Conservation (phyloP, 106 monocot genomes). For the Allium sativum region DNA sequence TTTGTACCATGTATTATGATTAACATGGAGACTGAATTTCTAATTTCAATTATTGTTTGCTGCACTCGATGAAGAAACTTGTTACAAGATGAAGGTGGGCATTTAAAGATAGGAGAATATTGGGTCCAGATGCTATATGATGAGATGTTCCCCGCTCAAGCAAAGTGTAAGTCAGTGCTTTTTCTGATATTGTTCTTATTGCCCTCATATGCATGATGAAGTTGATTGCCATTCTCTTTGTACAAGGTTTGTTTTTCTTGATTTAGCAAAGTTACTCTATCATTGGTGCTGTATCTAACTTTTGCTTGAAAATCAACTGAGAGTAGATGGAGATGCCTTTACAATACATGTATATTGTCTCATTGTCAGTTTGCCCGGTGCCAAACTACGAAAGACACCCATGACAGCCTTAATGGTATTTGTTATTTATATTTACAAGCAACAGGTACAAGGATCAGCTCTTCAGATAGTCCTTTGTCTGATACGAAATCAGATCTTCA, state of each 20-base stretch:
- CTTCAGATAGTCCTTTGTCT: neutral
- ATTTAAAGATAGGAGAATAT: constrained; percentile 11
- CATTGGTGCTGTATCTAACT: neutral
- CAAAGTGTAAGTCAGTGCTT: constrained; percentile 1
- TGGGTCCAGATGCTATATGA: constrained; percentile 8
- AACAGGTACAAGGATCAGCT: constrained; percentile 1
- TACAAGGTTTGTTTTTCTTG: neutral
- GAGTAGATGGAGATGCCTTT: too few relatives aligned
- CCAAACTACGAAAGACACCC: too few relatives aligned
- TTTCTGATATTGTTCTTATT: neutral
- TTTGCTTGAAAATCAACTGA: too few relatives aligned
- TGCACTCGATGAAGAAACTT: constrained; percentile 4
- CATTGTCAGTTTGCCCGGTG: too few relatives aligned
- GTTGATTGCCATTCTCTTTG: too few relatives aligned
- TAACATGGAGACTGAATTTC: neutral
- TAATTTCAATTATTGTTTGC: neutral
- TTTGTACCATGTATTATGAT: constrained; percentile 1
- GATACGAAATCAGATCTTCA: constrained; percentile 2
- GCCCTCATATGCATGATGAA: too few relatives aligned
- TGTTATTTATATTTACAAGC: neutral
- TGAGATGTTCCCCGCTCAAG: constrained; percentile 1
- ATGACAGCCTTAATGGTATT: too few relatives aligned
- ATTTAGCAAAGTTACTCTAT: neutral
- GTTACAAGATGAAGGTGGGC: constrained; percentile 11
- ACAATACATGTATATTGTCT: too few relatives aligned